Percentiles rank a stretch among this genome's conserved stretches.
Conservation (phyloP, 2,329 filamentous ascomycete genomes). For the Bipolaris gigantea region DNA sequence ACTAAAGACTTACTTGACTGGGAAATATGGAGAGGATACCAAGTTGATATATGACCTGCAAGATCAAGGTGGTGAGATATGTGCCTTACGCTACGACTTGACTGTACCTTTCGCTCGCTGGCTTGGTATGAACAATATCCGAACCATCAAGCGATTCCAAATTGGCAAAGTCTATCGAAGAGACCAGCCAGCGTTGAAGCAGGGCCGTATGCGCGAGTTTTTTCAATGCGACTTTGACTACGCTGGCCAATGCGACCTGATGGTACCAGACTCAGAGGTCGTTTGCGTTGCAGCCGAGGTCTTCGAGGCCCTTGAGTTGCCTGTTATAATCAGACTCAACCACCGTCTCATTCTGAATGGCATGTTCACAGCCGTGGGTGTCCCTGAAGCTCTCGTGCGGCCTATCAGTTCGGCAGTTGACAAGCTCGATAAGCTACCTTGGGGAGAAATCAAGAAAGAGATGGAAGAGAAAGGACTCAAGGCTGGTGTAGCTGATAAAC, state of each 20-base stretch:
- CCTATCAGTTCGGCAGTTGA: conserved; percentile 87
- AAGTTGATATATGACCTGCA: conserved; percentile 87
- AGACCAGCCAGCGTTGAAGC: conserved; percentile 75
- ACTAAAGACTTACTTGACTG: conserved; percentile 77
- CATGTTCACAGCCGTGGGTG: conserved; percentile 82
- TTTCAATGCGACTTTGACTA: conserved; percentile 97
- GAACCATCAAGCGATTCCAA: conserved; percentile 87
- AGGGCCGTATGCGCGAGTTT: conserved; percentile 90
- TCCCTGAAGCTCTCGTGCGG: conserved; percentile 79
- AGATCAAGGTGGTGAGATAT: conserved; percentile 82
- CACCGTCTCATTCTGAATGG: conserved; percentile 89
- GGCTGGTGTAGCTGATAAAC: conserved; percentile 75
- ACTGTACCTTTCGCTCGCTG: conserved; percentile 88
- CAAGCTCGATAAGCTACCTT: conserved; percentile 86
- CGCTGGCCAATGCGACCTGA: conserved; percentile 79
- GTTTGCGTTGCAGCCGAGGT: conserved; percentile 79
- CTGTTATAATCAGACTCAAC: conserved; percentile 83
- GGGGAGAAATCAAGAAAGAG: conserved; percentile 82
- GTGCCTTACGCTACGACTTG: conserved; percentile 80
- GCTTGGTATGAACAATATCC: conserved; percentile 84
- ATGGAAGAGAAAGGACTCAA: conserved; percentile 87
- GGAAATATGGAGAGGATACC: conserved; percentile 88
- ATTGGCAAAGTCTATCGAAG: conserved; percentile 86
- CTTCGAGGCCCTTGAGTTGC: conserved; percentile 74
- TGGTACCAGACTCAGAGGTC: conserved; percentile 88